Base-by-base conservation (phyloP, 371 early-diverging fungal species). In the Capniomyces stellatus region DNA sequence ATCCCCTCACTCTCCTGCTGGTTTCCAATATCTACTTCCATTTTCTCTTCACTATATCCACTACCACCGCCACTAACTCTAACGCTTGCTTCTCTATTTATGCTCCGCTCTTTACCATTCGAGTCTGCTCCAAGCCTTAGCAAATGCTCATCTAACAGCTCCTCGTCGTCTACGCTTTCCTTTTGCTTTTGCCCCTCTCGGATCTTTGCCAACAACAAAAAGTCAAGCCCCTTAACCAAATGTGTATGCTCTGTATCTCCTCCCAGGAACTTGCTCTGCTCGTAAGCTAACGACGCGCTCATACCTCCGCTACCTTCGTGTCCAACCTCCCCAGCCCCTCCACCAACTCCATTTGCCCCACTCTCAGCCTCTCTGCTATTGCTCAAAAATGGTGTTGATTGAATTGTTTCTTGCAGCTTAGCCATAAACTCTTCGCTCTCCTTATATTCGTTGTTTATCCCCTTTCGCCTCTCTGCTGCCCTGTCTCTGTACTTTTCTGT, bases 181-280 rank as follows among this genome's bases (percentile, higher is more conserved):
- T 1, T 43, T 27, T 2, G 31, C 10, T 21, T 63, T 48, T 43
- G 72, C 70, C 35, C 62, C 62, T 19, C 29, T 29, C 86, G 73
- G 2, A 79, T 73, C 63, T 81, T 79, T 42, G 73, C 67, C 29
- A 91, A 62, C 18, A 92, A 70, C 1, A 85, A 75, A 66, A 69
- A 88, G 62, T 92, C 93, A 13, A 92, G 70, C 15, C 92, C 93
- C 54, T 88, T 89, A 43, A 92, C 93, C 51, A 92, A 66, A 71
- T 92, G 92, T 1, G 92, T 90, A 58, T 84, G 88, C 25, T 78
- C 70, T 1, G 73, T 64, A 66, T 88, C 89, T 28, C 93, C 93
- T 51, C 91, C 93, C 18, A 92, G 66, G 58, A 74, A 89, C 62
- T 92, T 89, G 19, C 83, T 83, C 61, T 84, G 83, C 60, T 88